These are phyloP conservation scores for Cadophora sp. DNA, from an alignment of 2,329 filamentous ascomycete species.

Conservation along the genomic window DNA sequence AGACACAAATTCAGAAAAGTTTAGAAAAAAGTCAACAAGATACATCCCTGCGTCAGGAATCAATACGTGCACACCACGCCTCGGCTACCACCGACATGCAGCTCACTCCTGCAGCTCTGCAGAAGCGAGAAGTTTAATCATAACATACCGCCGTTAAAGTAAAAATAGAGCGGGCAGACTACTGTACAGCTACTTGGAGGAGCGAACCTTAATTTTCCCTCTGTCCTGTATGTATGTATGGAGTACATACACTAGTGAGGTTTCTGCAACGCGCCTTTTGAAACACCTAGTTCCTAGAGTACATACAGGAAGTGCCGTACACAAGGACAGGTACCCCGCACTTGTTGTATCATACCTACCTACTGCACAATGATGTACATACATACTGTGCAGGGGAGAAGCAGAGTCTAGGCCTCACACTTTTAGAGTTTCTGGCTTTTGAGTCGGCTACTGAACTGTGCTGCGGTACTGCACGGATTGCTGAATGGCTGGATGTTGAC, in stretches of 20 bases:
- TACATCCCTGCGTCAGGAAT: neutral
- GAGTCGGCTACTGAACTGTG: too few species aligned
- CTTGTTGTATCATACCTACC: neutral
- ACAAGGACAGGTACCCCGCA: too few species aligned
- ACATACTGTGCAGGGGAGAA: neutral
- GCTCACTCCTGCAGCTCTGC: neutral
- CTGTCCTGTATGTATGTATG: too few species aligned
- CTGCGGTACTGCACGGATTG: neutral
- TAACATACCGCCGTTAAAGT: too few species aligned
- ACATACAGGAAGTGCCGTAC: neutral
- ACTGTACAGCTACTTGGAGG: neutral
- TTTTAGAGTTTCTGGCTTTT: neutral
- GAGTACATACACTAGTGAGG: neutral
- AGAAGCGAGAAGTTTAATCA: neutral
- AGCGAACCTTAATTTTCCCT: neutral
- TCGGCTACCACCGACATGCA: neutral
- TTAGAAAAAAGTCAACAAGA: neutral
- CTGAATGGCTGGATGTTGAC: neutral
- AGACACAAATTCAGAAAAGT: neutral
- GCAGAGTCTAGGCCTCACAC: neutral
- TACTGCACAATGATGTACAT: constrained; percentile 12
- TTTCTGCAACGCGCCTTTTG: neutral
- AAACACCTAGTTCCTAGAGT: neutral
- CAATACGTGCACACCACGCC: constrained; percentile 2
- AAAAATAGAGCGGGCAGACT: neutral